A percentile compares a stretch with the other conserved stretches of the same genome.
These are phyloP conservation scores for Ganoderma resinaceum DNA, from an alignment of 1,284 basidiomycete genomes.

Conservation along the genomic window DNA sequence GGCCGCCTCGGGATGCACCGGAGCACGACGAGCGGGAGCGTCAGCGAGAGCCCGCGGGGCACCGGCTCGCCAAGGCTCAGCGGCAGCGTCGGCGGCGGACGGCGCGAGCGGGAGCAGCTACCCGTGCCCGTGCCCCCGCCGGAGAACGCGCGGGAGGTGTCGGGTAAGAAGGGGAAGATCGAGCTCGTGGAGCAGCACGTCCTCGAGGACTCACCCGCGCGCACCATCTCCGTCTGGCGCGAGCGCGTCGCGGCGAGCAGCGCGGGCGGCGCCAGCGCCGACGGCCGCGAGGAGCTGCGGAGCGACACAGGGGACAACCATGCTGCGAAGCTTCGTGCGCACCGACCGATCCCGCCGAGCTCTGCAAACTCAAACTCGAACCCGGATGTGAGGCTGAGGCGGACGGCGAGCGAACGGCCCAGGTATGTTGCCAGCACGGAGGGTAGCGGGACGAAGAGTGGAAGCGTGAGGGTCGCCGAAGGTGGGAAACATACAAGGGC, in stretches of 20 bases:
- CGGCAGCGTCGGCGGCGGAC: not conserved
- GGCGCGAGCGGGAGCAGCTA: constrained; percentile 7
- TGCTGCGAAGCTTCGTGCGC: constrained; percentile 14
- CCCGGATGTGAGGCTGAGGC: constrained; percentile 28
- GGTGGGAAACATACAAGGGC: constrained; percentile 23
- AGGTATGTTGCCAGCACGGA: constrained; percentile 17
- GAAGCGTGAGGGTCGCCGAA: constrained; percentile 21
- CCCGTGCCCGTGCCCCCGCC: constrained; percentile 18
- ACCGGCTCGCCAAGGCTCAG: constrained; percentile 12
- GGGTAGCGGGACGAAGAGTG: constrained; percentile 23
- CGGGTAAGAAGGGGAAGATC: constrained; percentile 33
- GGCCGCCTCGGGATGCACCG: constrained; percentile 5
- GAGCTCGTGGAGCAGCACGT: constrained; percentile 44
- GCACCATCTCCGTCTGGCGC: constrained; percentile 47
- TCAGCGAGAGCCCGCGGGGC: constrained; percentile 17
- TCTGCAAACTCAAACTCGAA: constrained; percentile 8
- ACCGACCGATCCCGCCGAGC: constrained; percentile 34
- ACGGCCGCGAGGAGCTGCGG: not conserved
- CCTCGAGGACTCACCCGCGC: constrained; percentile 43
- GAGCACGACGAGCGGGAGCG: constrained; percentile 18
- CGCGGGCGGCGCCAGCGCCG: constrained; percentile 11
- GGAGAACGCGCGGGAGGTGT: constrained; percentile 37
- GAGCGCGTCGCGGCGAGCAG: constrained; percentile 44
- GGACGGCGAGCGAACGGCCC: constrained; percentile 31
- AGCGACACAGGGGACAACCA: constrained; percentile 17